Percentiles rank a stretch among this genome's conserved stretches.
phyloP scores from a whole-genome alignment of 805 yeast genomes.

The Clavispora fructus region DNA sequence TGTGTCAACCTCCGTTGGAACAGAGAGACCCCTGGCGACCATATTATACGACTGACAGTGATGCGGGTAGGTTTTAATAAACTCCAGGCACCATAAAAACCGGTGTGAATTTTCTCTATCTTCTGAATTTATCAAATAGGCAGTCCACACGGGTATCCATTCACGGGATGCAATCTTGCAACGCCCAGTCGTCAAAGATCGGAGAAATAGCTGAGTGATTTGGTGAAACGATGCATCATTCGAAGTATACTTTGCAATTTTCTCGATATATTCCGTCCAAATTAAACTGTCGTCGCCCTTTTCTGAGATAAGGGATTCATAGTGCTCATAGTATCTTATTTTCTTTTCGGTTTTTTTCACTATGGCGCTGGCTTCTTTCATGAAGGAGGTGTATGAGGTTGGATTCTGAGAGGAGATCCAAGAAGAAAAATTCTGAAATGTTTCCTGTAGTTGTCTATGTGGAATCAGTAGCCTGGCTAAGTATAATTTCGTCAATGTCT shows the following conservation, averaged over 20 bases:
- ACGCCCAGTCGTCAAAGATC: conserved; percentile 12
- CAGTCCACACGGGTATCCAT: conserved; percentile 9
- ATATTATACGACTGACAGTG: neutral
- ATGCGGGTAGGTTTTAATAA: neutral
- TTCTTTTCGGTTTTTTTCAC: conserved; percentile 24
- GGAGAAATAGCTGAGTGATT: conserved; percentile 16
- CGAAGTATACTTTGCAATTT: conserved; percentile 16
- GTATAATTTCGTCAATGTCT: conserved; percentile 18
- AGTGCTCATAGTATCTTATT: conserved; percentile 28
- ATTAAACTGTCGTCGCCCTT: conserved; percentile 9
- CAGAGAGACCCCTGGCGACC: neutral
- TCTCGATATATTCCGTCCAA: conserved; percentile 32
- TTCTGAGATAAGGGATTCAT: conserved; percentile 24
- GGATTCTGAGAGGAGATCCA: conserved; percentile 30
- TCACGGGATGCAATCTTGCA: conserved; percentile 1
- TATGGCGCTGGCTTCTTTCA: conserved; percentile 32
- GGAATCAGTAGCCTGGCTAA: conserved; percentile 34
- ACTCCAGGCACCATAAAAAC: neutral
- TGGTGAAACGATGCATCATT: neutral
- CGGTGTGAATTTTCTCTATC: neutral
- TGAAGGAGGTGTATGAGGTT: conserved; percentile 25
- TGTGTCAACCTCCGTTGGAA: neutral
- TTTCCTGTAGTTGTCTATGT: conserved; percentile 35
- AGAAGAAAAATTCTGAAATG: conserved; percentile 35
- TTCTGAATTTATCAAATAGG: neutral